Base-by-base conservation (phyloP, 768 basidiomycete species). In the Clitopilus hobsonii region DNA sequence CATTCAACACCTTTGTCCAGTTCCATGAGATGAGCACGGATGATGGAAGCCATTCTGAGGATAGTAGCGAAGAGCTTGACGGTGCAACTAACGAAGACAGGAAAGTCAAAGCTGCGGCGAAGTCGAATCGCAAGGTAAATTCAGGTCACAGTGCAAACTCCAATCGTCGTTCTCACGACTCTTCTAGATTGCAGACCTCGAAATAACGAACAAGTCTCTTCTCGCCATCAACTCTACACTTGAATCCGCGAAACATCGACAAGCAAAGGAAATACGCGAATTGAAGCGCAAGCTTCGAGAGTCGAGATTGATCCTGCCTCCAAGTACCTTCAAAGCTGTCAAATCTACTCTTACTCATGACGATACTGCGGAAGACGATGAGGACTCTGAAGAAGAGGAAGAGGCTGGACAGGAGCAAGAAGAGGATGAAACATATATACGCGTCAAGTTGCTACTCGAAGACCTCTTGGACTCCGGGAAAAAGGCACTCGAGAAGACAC, bases 171-270 rank as follows among this genome's bases (percentile, higher is more conserved):
- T 41, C 13, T 20, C 29, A 25, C 27, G 52, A 29, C 53, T 57
- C 28, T 4, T 56, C 11, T 52, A 96, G 94, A 95, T 96, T 55
- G 90, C 89, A 11, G 93, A 96, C 71, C 76, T 96, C 10, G 91
- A 95, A 69, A 96, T 96, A 63, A 88, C 91, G 5, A 95, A 93
- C 68, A 79, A 82, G 28, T 96, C 93, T 1, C 78, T 96, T 16
- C 77, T 95, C 47, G 83, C 84, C 1, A 93, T 96, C 71, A 96
- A 95, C 63, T 74, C 86, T 1, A 81, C 88, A 16, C 77, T 96
- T 20, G 93, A 96, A 68, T 80, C 84, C 29, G 81, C 83, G 28
- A 93, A 91, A 69, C 82, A 88, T 60, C 80, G 79, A 25, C 93
- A 95, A 63, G 83, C 86, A 6, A 85, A 83, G 59, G 94, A 96